Conservation (phyloP, 768 basidiomycete genomes). For the Termitomyces sp. region DNA sequence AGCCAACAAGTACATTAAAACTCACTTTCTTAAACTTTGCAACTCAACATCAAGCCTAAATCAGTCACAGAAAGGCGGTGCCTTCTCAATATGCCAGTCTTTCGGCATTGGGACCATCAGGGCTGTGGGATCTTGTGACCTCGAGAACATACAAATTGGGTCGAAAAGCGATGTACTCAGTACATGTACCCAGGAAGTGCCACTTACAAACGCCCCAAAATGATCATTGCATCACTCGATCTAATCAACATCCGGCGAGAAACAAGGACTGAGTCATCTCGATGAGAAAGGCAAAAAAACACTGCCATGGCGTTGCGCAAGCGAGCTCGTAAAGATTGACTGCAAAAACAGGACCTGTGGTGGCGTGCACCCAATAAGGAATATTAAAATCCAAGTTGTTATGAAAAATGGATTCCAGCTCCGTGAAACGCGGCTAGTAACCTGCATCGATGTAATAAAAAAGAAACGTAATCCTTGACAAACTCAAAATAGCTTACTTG, state of each 20-base stretch:
- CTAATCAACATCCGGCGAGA: background rate
- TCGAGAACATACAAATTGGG: background rate
- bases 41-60: background rate
- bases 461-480: background rate
- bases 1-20: background rate
- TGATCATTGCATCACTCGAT: background rate
- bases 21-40: background rate
- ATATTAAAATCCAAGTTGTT: conserved; percentile 7
- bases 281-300: background rate
- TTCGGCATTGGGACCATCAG: background rate
- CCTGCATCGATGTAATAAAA: conserved; percentile 26
- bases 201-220: background rate
- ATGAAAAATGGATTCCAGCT: conserved; percentile 69
- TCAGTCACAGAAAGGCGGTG: background rate
- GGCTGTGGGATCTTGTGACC: background rate
- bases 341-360: background rate
- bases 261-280: background rate
- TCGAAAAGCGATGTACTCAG: background rate
- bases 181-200: no score
- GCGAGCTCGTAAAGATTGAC: background rate
- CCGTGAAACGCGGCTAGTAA: conserved; percentile 71
- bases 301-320: background rate
- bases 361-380: background rate
- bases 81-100: no score
- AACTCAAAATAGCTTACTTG: conserved; percentile 46